These are phyloP conservation scores for Cladophialophora exuberans DNA, from an alignment of 2,329 filamentous ascomycete genomes.

Conservation along the genomic window DNA sequence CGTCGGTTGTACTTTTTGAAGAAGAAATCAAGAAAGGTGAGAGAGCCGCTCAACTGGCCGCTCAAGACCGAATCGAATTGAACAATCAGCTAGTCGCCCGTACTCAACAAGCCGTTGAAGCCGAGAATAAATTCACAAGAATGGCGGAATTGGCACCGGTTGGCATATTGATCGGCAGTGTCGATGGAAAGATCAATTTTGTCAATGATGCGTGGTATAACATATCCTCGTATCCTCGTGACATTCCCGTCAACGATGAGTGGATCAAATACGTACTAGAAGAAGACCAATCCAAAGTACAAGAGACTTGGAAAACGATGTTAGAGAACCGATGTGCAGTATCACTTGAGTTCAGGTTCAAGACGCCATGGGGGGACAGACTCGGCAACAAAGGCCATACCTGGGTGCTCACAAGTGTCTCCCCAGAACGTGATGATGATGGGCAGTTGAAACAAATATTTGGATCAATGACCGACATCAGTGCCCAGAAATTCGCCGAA, in stretches of 20 bases:
- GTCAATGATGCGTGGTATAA: slow-evolving; percentile 77
- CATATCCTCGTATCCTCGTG: slow-evolving; percentile 34
- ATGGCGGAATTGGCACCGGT: slow-evolving; percentile 86
- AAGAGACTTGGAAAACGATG: slow-evolving; percentile 33
- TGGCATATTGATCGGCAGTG: slow-evolving; percentile 82
- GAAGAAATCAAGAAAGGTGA: slow-evolving; percentile 79
- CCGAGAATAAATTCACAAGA: slow-evolving; percentile 77
- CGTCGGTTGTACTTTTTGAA: slow-evolving; percentile 80
- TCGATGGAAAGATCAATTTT: slow-evolving; percentile 71
- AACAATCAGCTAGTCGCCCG: slow-evolving; percentile 72
- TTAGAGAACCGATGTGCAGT: slow-evolving; percentile 34
- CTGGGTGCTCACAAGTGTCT: slow-evolving; percentile 59
- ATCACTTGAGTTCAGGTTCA: slow-evolving; percentile 58
- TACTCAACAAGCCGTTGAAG: slow-evolving; percentile 60
- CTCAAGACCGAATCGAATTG: slow-evolving; percentile 75
- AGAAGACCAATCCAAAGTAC: slow-evolving; percentile 52
- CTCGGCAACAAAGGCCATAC: slow-evolving; percentile 56
- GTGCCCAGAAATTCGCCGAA: slow-evolving; percentile 82
- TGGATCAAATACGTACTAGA: slow-evolving; percentile 59
- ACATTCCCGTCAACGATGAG: slow-evolving; percentile 26
- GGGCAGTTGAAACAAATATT: slow-evolving; percentile 58
- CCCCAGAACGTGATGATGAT: slow-evolving; percentile 54
- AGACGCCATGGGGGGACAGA: slow-evolving; percentile 55
- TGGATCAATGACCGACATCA: slow-evolving; percentile 75
- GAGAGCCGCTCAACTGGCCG: slow-evolving; percentile 72